These are phyloP conservation scores for Novymonas esmeraldas DNA, from an alignment of 208 protist genomes.

Conservation along the genomic window DNA sequence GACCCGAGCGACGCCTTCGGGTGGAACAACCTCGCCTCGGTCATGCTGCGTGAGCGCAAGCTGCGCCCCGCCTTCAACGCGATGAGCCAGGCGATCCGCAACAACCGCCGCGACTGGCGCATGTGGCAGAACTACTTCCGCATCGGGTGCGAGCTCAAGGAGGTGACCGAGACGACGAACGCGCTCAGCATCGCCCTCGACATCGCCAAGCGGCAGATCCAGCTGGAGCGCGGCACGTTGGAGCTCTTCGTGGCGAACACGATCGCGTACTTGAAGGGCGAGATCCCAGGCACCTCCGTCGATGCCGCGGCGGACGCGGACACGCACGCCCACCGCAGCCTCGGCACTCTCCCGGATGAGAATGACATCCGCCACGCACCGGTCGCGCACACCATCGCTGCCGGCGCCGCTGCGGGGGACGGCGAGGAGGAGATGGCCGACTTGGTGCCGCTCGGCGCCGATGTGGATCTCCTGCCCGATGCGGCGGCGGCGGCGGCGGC, in stretches of 20 bases:
- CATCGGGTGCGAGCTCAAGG: constrained; percentile 83
- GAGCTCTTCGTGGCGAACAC: constrained; percentile 78
- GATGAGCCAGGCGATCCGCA: constrained; percentile 87
- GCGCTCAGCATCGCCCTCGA: constrained; percentile 77
- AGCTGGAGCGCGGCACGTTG: constrained; percentile 65
- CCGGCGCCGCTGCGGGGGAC: constrained; percentile 15
- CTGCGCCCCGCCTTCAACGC: constrained; percentile 89
- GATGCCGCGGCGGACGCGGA: constrained; percentile 35
- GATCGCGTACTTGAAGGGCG: constrained; percentile 78
- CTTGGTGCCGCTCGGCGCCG: constrained; percentile 40
- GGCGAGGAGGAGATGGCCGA: constrained; percentile 29
- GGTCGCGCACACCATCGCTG: constrained; percentile 18
- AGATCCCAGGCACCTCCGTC: constrained; percentile 56
- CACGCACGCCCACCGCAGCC: constrained; percentile 33
- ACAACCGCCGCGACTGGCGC: constrained; percentile 87
- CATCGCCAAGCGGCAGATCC: constrained; percentile 74
- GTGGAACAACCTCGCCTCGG: constrained; percentile 93
- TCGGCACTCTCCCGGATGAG: constrained; percentile 25
- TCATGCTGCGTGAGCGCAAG: constrained; percentile 77
- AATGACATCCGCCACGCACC: constrained; percentile 41
- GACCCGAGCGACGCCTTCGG: constrained; percentile 87
- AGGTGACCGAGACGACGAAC: constrained; percentile 86
- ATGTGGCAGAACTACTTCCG: constrained; percentile 95
- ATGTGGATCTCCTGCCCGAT: constrained; percentile 21
- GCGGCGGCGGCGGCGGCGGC: constrained; percentile 4